phyloP scores from a whole-genome alignment of 2,329 filamentous ascomycete genomes.

The Cercospora beticola region DNA sequence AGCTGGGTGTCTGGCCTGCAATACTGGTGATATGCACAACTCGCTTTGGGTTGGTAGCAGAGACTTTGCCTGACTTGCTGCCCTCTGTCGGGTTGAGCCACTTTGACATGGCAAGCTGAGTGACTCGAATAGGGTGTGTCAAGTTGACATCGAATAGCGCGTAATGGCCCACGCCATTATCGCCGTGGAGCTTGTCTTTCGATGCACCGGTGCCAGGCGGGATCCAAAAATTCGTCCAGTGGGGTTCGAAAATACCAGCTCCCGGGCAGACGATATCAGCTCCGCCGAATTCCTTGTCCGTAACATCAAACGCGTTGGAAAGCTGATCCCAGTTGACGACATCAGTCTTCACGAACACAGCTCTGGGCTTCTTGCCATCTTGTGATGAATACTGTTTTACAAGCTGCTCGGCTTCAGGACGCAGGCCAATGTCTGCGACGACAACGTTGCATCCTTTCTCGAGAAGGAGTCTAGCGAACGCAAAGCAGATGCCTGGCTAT shows the following conservation, averaged over 20 bases:
- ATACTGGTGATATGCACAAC: constrained; percentile 48
- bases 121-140: constrained; percentile 49
- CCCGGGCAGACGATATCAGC: constrained; percentile 52
- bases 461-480: constrained; percentile 49
- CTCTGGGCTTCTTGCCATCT: constrained; percentile 35
- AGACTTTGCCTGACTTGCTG: constrained; percentile 35
- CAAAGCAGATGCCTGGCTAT: constrained; percentile 48
- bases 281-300: constrained; percentile 49
- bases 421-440: constrained; percentile 49
- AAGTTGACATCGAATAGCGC: constrained; percentile 48
- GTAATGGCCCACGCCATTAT: constrained; percentile 37
- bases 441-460: constrained; percentile 49
- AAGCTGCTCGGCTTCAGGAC: constrained; percentile 49
- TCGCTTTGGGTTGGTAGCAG: constrained; percentile 45
- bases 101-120: constrained; percentile 49
- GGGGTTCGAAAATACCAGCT: constrained; percentile 51
- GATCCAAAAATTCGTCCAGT: constrained; percentile 51
- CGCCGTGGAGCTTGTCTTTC: constrained; percentile 38
- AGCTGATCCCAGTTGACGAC: constrained; percentile 53
- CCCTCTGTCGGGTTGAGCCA: constrained; percentile 42
- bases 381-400: constrained; percentile 38
- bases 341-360: constrained; percentile 48
- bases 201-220: constrained; percentile 43
- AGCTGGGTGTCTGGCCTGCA: constrained; percentile 44
- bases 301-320: constrained; percentile 50